Base-by-base conservation (phyloP, 352 stramenopile genomes). In the Phytophthora chlamydospora region DNA sequence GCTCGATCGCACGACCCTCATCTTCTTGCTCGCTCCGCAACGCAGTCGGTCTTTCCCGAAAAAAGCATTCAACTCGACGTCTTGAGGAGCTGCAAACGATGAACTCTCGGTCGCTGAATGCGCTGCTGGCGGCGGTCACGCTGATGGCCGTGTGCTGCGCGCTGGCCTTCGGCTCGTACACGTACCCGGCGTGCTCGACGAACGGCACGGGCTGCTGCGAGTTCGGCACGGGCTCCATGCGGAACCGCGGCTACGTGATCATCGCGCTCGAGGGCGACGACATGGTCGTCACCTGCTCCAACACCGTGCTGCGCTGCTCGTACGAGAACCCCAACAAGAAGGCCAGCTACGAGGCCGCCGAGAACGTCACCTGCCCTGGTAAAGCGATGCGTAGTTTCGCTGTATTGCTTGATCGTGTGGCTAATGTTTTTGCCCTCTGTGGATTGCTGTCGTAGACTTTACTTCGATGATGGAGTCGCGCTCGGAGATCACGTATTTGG, bases 251-350 rank as follows among this genome's bases (percentile, higher is more conserved):
- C 27, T 89, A 87, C 66, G 61, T 85, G 10, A 74, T 90, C 29
- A 55, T 85, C 35, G 48, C 55, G 34, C 27, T 88, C 38, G 58
- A 76, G 40, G 73, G 73, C 10, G 68, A 72, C 33, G 76, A 78
- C 49, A 80, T 82, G 50, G 78, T 86, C 44, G 74, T 91, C 64
- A 91, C 83, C 27, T 91, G 83, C 69, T 73, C 65, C 35, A 63
- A 76, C 40, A 73, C 75, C 50, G 57, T 49, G 33, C 66, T 91
- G 63, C 67, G 73, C 49, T 91, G 83, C 68, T 78, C 78, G 32
- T 50, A 66, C 21, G 80, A 81, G 42, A 90, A 91, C 69, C 78
- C 83, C 5, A 75, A 69, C 52, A 66, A 85, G 58, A 74, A 69
- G 24, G 79, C 77, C 4, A 66, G 47, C n/a, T 58, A 55, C 34